These are phyloP conservation scores for Arbutus unedo DNA, from an alignment of 148 eudicot species.

Conservation along the genomic window DNA sequence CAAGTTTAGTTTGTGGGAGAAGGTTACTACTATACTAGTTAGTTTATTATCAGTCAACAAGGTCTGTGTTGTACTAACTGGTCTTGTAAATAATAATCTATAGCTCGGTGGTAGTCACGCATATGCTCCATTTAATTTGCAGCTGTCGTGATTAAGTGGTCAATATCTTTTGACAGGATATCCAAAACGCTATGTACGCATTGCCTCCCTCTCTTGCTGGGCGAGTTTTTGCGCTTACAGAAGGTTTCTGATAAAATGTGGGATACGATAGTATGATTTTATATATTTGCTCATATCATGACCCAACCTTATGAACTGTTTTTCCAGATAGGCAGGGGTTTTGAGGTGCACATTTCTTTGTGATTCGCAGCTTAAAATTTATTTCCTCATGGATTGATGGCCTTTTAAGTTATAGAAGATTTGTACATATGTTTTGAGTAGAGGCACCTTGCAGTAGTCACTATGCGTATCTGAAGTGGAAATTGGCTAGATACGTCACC, in stretches of 20 bases:
- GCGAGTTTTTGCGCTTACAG: constrained; percentile 69
- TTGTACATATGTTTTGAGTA: background rate
- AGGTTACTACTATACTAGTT: background rate
- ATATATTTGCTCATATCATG: background rate
- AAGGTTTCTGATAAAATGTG: constrained; percentile 55
- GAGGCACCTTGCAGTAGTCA: background rate
- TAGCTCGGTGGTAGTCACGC: constrained; percentile 2
- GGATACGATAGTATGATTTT: background rate
- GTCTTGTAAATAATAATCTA: background rate
- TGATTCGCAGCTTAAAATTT: background rate
- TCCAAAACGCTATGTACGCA: constrained; percentile 56
- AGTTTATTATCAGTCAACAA: background rate
- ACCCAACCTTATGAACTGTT: background rate
- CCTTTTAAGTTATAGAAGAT: background rate
- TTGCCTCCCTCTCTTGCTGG: constrained; percentile 58
- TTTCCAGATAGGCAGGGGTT: background rate
- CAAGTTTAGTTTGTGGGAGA: background rate
- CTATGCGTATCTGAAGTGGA: background rate
- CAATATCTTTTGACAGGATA: constrained; percentile 50
- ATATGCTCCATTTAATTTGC: background rate
- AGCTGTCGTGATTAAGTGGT: background rate
- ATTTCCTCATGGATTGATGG: background rate
- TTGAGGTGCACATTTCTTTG: background rate
- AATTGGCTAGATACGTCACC: background rate
- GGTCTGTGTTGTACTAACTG: background rate